Evolutionary conservation across 352 stramenopile species (phyloP), one percentile per base, ranked within the genome.

Genomic region (Globisporangium paddicum): DNA sequence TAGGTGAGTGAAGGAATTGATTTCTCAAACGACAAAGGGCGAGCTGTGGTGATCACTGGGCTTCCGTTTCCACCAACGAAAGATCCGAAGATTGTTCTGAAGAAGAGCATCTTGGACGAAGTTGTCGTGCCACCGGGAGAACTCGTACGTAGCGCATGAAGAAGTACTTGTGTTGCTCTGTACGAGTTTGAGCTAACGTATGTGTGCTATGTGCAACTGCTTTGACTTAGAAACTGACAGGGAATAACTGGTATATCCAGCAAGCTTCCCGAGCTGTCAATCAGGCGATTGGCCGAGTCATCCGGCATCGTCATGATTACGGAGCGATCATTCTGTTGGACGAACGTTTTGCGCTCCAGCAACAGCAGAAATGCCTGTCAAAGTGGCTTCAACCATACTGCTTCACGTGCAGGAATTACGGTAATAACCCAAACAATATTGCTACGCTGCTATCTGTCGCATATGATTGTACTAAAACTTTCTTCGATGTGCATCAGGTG

Each of bases 201-300:
- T 41, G 6, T 14, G 19, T 21, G 18, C 16, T 53, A 8, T n/a
- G 1, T 49, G 19, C 3, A 51, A 34, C n/a, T 19, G 26, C 10
- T 16, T 9, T 21, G 28, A 19, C 21, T 8, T 64, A 95, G 73
- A 93, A 97, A 82, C 67, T 97, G 56, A 87, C 78, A 61, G 98
- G 98, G 5, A 94, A 97, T 53, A 88, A 98, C 25, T 99, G 98
- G 98, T 99, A 99, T 67, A 94, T 95, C 37, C 97, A 99, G 56
- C 96, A 99, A 87, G 97, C 97, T 7, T 95, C 96, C 53, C 77
- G 96, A 55, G 97, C 97, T 54, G 96, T 99, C 11, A 99, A 99
- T 71, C 98, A 99, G 86, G 97, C 97, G 7, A 93, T 99, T 51
- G 98, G 98, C 2, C 86, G 98, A 63, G 96, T 99, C 5, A 99